A percentile compares a stretch with the other conserved stretches of the same genome.
phyloP scores from a whole-genome alignment of 768 basidiomycete genomes.

The Kwoniella europaea region DNA sequence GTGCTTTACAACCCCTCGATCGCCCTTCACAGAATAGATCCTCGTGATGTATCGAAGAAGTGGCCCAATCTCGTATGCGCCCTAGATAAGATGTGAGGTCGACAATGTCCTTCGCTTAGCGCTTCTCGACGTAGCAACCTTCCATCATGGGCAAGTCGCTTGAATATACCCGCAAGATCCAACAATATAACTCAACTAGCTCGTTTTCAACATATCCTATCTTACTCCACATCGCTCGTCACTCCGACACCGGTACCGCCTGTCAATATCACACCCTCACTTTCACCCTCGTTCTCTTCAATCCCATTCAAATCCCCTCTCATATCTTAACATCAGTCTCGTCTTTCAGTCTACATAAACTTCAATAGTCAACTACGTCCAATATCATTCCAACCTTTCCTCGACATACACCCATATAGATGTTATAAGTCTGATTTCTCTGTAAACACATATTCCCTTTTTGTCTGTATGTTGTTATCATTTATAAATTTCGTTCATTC shows the following conservation, averaged over 20 bases:
- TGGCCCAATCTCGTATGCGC: too few species aligned
- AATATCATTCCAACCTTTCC: too few species aligned
- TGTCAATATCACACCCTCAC: background rate
- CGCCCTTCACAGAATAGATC: too few species aligned
- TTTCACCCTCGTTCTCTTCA: background rate
- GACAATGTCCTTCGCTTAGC: too few species aligned
- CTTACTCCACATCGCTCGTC: background rate
- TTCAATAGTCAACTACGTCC: background rate
- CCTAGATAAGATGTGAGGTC: too few species aligned
- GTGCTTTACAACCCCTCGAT: too few species aligned
- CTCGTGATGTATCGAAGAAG: too few species aligned
- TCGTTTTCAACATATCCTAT: background rate
- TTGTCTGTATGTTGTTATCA: constrained; percentile 10
- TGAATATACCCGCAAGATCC: background rate
- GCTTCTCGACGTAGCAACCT: too few species aligned
- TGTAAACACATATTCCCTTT: background rate
- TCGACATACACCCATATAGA: background rate
- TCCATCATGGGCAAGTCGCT: background rate
- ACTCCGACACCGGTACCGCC: background rate
- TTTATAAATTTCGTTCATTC: background rate
- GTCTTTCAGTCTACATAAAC: background rate
- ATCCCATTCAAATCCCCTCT: too few species aligned
- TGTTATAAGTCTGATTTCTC: background rate
- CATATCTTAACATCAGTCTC: too few species aligned
- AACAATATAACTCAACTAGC: background rate